Conservation (phyloP, 108 stramenopile species). For the Cyclostephanos invisitatus region DNA sequence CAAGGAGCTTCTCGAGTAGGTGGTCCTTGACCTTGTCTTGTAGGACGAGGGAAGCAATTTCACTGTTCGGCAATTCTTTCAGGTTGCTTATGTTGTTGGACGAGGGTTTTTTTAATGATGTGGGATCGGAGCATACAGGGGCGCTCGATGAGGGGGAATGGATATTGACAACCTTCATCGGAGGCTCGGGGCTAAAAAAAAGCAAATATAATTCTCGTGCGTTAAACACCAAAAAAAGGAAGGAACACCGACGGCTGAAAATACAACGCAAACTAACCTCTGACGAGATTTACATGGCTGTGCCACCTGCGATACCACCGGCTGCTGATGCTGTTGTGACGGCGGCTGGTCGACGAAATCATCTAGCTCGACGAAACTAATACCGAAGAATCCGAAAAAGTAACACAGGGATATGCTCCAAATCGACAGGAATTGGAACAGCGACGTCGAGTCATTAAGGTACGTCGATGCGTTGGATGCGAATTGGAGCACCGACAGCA, state of each 20-base stretch:
- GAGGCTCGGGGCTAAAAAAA: conserved; percentile 20
- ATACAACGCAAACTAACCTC: conserved; percentile 27
- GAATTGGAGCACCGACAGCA: conserved; percentile 63
- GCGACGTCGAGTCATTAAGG: conserved; percentile 55
- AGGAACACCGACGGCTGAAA: not conserved
- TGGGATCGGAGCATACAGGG: conserved; percentile 77
- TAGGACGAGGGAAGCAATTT: conserved; percentile 80
- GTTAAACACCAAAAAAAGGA: not conserved
- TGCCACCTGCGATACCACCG: not conserved
- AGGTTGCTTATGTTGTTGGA: conserved; percentile 36
- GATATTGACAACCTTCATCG: conserved; percentile 52
- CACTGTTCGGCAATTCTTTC: conserved; percentile 60
- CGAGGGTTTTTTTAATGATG: conserved; percentile 50
- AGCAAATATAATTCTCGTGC: conserved; percentile 1
- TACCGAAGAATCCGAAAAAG: conserved; percentile 98
- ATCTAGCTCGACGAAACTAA: conserved; percentile 81
- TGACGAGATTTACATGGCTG: conserved; percentile 5
- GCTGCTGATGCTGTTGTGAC: conserved; percentile 30
- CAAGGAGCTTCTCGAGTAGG: conserved; percentile 92
- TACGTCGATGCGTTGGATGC: conserved; percentile 62
- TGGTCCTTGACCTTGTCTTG: conserved; percentile 90
- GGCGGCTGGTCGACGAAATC: conserved; percentile 38
- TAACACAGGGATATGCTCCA: conserved; percentile 86
- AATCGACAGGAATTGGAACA: conserved; percentile 69
- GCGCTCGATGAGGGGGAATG: conserved; percentile 68